Evolutionary conservation across 768 basidiomycete genomes (phyloP), one percentile per base, ranked within the genome.

Genomic region (Psilocybe azurescens): DNA sequence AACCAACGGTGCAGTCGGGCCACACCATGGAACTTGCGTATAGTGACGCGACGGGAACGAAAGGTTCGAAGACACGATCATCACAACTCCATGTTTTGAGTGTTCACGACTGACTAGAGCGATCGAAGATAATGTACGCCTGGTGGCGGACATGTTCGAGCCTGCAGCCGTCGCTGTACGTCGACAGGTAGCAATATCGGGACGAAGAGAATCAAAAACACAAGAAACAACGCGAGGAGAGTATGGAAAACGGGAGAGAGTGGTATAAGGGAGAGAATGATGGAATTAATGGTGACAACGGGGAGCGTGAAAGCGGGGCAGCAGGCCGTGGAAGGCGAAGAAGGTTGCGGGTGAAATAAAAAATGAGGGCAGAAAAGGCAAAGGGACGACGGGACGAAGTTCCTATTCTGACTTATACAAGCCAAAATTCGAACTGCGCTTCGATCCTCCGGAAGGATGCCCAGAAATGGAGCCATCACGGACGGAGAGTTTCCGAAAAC

Each of bases 351-450:
- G 16, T 39, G 29, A 51, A 59, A 59, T 36, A 30, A 41, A n/a
- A 39, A 39, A 39, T 24, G 24, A 39, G 38, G 14, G 38, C 38
- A 39, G 14, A 39, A 39, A 24, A 30, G 32, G 49, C 16, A 33
- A 32, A 41, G 39, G 30, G 20, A 59, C 38, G 44, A 51, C 28
- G 53, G 59, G 47, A 48, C 24, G 41, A 54, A 39, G 44, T 48
- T 48, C 52, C 53, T 14, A 24, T 16, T 32, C 30, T 14, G 20
- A 44, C 32, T 56, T 55, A 56, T 56, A 54, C 32, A 32, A 24
- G 24, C 41, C 44, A 30, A 38, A 61, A 50, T 61, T 61, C 53
- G 60, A 61, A 61, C 60, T 56, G 54, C 54, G 60, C 54, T 61
- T 24, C 47, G 60, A 52, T 52, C 30, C 51, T 32, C 51, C 29